A percentile compares a stretch with the other conserved stretches of the same genome.
phyloP scores from a whole-genome alignment of 768 basidiomycete species.

The Hydnomerulius pinastri region DNA sequence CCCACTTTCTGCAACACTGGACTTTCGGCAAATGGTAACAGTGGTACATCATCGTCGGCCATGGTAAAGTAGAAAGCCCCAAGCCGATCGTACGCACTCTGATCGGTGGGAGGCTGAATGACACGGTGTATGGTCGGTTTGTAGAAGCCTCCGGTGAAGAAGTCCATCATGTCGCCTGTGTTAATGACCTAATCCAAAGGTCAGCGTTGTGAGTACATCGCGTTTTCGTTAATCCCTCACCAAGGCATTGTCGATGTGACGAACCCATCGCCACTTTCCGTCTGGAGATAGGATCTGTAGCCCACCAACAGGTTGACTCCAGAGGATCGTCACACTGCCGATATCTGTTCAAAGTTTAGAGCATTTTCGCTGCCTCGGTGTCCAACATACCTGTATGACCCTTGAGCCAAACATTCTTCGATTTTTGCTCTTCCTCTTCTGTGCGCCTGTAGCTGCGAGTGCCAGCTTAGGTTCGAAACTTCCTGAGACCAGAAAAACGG shows the following conservation, averaged over 20 bases:
- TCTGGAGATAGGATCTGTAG: too few species aligned
- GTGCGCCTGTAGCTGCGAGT: slow-evolving; percentile 47
- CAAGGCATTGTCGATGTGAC: slow-evolving; percentile 55
- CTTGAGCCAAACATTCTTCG: slow-evolving; percentile 59
- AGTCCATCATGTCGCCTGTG: slow-evolving; percentile 54
- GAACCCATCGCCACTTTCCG: slow-evolving; percentile 55
- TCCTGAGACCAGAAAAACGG: neutral
- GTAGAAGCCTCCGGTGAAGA: slow-evolving; percentile 57
- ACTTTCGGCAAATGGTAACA: slow-evolving; percentile 46
- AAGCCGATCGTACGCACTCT: slow-evolving; percentile 46
- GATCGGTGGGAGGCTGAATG: slow-evolving; percentile 53
- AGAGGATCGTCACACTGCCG: slow-evolving; percentile 52
- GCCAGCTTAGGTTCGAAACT: neutral
- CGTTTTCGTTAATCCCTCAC: slow-evolving; percentile 29
- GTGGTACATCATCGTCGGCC: slow-evolving; percentile 48
- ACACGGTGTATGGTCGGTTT: slow-evolving; percentile 59
- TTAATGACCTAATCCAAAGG: slow-evolving; percentile 47
- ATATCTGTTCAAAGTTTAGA: slow-evolving; percentile 31
- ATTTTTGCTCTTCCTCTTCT: slow-evolving; percentile 48
- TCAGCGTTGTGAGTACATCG: neutral
- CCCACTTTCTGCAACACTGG: slow-evolving; percentile 47
- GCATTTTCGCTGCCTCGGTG: neutral
- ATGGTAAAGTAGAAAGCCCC: slow-evolving; percentile 57
- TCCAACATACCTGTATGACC: slow-evolving; percentile 51
- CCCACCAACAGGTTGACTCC: slow-evolving; percentile 56